These are phyloP conservation scores for Betula pendula DNA, from an alignment of 306 rosid genomes.

Conservation along the genomic window DNA sequence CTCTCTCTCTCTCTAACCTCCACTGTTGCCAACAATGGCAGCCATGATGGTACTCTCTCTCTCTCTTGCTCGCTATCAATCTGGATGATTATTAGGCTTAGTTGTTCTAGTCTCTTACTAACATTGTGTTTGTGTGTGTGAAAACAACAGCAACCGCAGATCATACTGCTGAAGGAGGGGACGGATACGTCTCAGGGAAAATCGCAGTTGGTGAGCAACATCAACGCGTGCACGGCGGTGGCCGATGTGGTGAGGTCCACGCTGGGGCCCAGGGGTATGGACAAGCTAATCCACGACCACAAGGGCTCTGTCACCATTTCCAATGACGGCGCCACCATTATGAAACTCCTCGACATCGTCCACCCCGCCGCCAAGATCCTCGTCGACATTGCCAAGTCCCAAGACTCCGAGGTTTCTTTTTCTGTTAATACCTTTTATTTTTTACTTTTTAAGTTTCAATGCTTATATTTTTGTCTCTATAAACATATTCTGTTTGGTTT, in stretches of 20 bases:
- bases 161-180: slow-evolving; percentile 91
- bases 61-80: neutral
- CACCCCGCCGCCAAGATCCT: slow-evolving; percentile 98
- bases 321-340: slow-evolving; percentile 96
- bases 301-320: slow-evolving; percentile 92
- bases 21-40: slow-evolving; percentile 59
- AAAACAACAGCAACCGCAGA: slow-evolving; percentile 89
- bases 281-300: slow-evolving; percentile 91
- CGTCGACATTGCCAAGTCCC: slow-evolving; percentile 93
- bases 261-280: slow-evolving; percentile 97
- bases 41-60: slow-evolving; percentile 71
- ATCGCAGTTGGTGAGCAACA: slow-evolving; percentile 90
- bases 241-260: slow-evolving; percentile 93
- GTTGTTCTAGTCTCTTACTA: neutral
- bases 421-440: neutral
- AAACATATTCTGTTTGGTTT: neutral
- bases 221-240: slow-evolving; percentile 91
- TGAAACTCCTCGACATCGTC: slow-evolving; percentile 91
- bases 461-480: too few relatives aligned
- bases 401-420: slow-evolving; percentile 81
- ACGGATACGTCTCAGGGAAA: slow-evolving; percentile 97
- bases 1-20: slow-evolving; percentile 2
- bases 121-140: slow-evolving; percentile 14
- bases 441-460: neutral
- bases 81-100: neutral